Base-by-base conservation (phyloP, 1,284 basidiomycete species). In the Boletus hoseneyae region DNA sequence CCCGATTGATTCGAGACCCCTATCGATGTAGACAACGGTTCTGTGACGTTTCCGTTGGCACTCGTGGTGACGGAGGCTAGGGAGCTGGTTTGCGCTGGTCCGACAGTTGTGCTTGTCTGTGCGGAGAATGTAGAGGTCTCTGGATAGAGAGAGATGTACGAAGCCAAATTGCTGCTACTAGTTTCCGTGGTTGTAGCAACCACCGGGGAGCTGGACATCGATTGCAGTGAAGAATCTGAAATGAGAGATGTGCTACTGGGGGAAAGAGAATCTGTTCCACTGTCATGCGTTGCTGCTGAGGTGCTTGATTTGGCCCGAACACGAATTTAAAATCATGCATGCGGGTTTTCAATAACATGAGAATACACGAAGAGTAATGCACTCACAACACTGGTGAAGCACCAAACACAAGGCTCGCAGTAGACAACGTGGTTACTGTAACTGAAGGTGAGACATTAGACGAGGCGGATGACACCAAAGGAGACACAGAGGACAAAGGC, bases 1-100 rank as follows among this genome's bases (percentile, higher is more conserved):
- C n/a, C n/a, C n/a, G n/a, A n/a, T n/a, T n/a, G n/a, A n/a, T n/a
- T n/a, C n/a, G n/a, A n/a, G 4, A 77, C 73, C 35, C 67, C 73
- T 43, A 73, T 47, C 23, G 76, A 65, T 3, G 79, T 79, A 34
- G 80, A 68, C 21, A 77, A 56, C 4, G 75, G 64, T 19, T 78
- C 77, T 2, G 73, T 70, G 2, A 66, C 64, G 30, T 36, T 44
- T 21, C 72, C 72, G 51, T 71, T 48, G 7, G 64, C 43, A 15
- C 13, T 35, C 19, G 32, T 30, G 33, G 13, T 25, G 33, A 70
- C 62, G 18, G 73, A 65, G n/a, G 75, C 60, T 10, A 73, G 69
- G 11, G 78, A 71, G 9, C 77, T 80, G 7, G 75, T 72, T 37
- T 71, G 70, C 5, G 74, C 70, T 18, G 64, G 55, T 23, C 36